phyloP scores from a whole-genome alignment of 129 eudicot genomes.

The Mikania micrantha region DNA sequence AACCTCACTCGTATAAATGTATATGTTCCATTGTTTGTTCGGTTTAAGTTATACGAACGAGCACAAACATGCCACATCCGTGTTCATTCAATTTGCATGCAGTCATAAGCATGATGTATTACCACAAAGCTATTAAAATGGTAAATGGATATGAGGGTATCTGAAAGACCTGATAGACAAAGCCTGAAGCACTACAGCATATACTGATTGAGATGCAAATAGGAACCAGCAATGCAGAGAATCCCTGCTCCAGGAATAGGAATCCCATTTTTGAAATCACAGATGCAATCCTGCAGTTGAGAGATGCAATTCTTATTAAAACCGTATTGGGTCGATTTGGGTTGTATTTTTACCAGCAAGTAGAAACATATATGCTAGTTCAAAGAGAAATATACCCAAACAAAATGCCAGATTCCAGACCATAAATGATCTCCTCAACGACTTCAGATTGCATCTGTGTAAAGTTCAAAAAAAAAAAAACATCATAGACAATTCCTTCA shows the following conservation, averaged over 20 bases:
- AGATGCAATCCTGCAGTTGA: slow-evolving; percentile 81
- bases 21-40: too few relatives aligned
- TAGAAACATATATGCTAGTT: background rate
- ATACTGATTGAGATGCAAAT: slow-evolving; percentile 70
- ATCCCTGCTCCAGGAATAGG: slow-evolving; percentile 88
- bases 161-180: slow-evolving; percentile 67
- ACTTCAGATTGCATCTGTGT: slow-evolving; percentile 96
- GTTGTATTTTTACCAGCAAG: background rate
- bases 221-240: slow-evolving; percentile 78
- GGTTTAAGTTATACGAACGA: too few relatives aligned
- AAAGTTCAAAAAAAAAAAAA: slow-evolving; percentile 11
- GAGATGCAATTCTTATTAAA: background rate
- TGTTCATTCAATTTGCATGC: too few relatives aligned
- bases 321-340: background rate
- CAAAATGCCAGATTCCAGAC: slow-evolving; percentile 95
- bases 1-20: too few relatives aligned
- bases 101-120: background rate
- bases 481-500: background rate
- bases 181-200: slow-evolving; percentile 90
- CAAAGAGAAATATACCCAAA: slow-evolving; percentile 59
- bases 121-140: background rate
- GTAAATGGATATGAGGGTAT: background rate
- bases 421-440: slow-evolving; percentile 91
- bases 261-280: slow-evolving; percentile 96
- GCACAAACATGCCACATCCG: too few relatives aligned